Base-by-base conservation (phyloP, 2,329 filamentous ascomycete species). In the Aspergillus uvarum region DNA sequence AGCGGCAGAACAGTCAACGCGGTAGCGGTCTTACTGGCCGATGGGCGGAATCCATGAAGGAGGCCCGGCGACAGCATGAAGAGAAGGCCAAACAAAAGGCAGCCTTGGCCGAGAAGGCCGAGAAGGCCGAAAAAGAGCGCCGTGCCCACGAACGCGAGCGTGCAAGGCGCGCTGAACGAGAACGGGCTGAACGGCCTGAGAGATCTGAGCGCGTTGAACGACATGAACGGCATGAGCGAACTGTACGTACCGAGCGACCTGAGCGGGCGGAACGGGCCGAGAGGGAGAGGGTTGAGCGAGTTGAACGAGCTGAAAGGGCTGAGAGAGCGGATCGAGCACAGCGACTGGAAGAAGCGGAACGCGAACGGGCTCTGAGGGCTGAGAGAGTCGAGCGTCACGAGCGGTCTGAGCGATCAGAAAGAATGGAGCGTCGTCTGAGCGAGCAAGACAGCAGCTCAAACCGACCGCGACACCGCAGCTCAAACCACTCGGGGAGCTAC, bases 21-120 rank as follows among this genome's bases (percentile, higher is more conserved):
- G 16, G 38, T 35, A 63, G 67, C n/a, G 50, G 72, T 4, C 61
- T 77, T 52, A 70, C 69, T 14, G 71, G 72, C 48, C 71, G 72
- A 26, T 77, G 73, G 71, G 65, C 68, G 5, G 72, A 67, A 44
- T 70, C 74, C 24, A 58, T 77, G 10, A 73, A 75, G 22, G 74
- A 77, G 59, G 72, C 74, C 14, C 73, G 72, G 38, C 67, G 69
- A 54, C 71, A 73, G 38, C 70, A 73, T 52, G 72, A 76, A 53
- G 71, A 72, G 51, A 76, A 76, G 60, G 58, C 61, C 44, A 65
- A 63, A 22, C 62, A 69, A 47, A 61, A 68, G 16, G 38, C 38
- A 44, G 3, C 16, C 38, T 19, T 44, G 38, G 53, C 66, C 12
- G 52, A 50, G 50, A 59, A 35, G 31, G 59, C 58, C n/a, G n/a